Evolutionary conservation across 306 rosid genomes (phyloP).

Genomic region (Corylus americana): DNA sequence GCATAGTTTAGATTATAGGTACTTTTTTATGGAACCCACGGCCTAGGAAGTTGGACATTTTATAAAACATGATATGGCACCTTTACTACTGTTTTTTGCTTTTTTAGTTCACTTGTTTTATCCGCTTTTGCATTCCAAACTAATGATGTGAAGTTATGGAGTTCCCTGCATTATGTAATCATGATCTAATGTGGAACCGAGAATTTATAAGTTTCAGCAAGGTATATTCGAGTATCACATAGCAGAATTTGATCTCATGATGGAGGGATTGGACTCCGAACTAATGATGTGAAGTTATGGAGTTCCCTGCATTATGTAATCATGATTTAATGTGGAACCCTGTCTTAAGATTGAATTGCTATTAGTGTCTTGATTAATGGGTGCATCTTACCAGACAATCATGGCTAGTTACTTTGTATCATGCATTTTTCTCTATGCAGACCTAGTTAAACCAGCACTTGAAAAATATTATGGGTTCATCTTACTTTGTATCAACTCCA

Average conservation of each 20-base stretch:
- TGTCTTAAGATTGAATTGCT: too few relatives aligned
- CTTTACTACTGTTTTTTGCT: constrained; percentile 1
- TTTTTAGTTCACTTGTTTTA: neutral
- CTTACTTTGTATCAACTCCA: neutral
- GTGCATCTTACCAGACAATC: neutral
- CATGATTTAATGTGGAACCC: too few relatives aligned
- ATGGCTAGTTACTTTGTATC: neutral
- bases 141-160: too few relatives aligned
- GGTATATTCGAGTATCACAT: too few relatives aligned
- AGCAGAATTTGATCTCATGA: too few relatives aligned
- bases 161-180: too few relatives aligned
- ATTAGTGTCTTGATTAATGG: too few relatives aligned
- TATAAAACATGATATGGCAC: constrained; percentile 16
- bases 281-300: too few relatives aligned
- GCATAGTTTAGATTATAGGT: constrained; percentile 21
- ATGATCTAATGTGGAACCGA: too few relatives aligned
- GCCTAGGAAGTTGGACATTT: constrained; percentile 7
- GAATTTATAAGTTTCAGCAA: too few relatives aligned
- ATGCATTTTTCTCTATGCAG: neutral
- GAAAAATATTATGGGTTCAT: neutral
- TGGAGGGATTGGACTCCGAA: too few relatives aligned
- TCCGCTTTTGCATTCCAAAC: constrained; percentile 8
- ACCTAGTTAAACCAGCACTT: neutral
- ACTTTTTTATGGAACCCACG: constrained; percentile 16
- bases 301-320: too few relatives aligned